Evolutionary conservation across 257 asterid species (phyloP).

Genomic region (Datura wrightii): DNA sequence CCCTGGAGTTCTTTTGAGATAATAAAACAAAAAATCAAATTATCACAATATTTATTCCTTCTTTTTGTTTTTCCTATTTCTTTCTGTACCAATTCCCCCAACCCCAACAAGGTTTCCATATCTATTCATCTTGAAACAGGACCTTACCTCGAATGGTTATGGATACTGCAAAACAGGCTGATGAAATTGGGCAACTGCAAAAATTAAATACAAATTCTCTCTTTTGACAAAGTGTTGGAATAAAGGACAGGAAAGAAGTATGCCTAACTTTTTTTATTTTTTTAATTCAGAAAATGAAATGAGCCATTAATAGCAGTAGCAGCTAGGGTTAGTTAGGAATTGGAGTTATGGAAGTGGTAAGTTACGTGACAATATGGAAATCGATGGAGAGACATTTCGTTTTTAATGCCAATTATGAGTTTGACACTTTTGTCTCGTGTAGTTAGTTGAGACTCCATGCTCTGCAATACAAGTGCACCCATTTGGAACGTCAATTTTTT

Average conservation of each 20-base stretch:
- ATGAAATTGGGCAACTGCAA: background rate
- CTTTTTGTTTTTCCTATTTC: background rate
- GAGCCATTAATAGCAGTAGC: background rate
- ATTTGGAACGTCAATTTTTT: background rate
- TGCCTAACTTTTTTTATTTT: background rate
- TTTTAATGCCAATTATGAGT: background rate
- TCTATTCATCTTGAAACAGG: background rate
- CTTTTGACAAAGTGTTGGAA: background rate
- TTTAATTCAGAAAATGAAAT: background rate
- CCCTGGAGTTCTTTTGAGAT: background rate
- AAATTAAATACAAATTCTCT: background rate
- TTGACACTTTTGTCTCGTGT: background rate
- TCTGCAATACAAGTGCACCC: background rate
- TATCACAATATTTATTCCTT: background rate
- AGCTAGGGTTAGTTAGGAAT: background rate
- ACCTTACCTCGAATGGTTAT: background rate
- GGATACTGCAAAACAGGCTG: background rate
- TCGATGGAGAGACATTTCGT: background rate
- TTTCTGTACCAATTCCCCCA: background rate
- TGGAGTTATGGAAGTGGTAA: background rate
- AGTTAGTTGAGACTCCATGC: background rate
- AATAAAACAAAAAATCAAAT: background rate
- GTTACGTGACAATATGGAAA: background rate
- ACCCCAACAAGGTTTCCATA: background rate
- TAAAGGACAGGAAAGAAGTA: background rate